phyloP scores from a whole-genome alignment of 2,329 filamentous ascomycete species.

The Chaetomium olivaceum region DNA sequence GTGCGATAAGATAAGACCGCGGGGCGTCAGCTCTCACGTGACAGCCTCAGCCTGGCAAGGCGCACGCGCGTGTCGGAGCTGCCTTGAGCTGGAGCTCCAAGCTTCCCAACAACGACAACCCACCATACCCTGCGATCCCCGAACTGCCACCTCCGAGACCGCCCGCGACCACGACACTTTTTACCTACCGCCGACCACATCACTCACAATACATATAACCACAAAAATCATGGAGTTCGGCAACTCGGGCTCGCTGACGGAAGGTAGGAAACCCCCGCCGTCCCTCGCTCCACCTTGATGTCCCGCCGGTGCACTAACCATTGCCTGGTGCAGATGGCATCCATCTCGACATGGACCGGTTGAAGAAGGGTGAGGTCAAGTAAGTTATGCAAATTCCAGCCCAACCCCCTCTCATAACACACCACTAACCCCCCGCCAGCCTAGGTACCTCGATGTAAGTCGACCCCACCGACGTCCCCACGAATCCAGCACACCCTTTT shows the following conservation, averaged over 20 bases:
- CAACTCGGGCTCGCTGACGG: slow-evolving; percentile 61
- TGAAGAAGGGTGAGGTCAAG: slow-evolving; percentile 99
- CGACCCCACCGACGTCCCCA: too few species aligned
- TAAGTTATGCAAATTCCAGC: slow-evolving; percentile 51
- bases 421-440: slow-evolving; percentile 52
- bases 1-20: slow-evolving; percentile 21
- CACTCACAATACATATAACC: slow-evolving; percentile 19
- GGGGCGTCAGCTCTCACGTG: slow-evolving; percentile 28
- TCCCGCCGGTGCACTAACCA: slow-evolving; percentile 31
- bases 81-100: slow-evolving; percentile 34
- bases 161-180: slow-evolving; percentile 6
- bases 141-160: slow-evolving; percentile 2
- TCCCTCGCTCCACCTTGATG: slow-evolving; percentile 13
- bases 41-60: slow-evolving; percentile 24
- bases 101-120: slow-evolving; percentile 25
- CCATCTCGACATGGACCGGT: slow-evolving; percentile 96
- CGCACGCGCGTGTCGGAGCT: slow-evolving; percentile 35
- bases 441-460: slow-evolving; percentile 93
- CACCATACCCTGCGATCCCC: slow-evolving; percentile 7
- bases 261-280: slow-evolving; percentile 50
- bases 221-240: slow-evolving; percentile 60
- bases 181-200: slow-evolving; percentile 29
- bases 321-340: slow-evolving; percentile 75
- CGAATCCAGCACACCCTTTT: too few species aligned
- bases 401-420: neutral